These are phyloP conservation scores for Ochromonas danica DNA, from an alignment of 108 stramenopile genomes.

Conservation along the genomic window DNA sequence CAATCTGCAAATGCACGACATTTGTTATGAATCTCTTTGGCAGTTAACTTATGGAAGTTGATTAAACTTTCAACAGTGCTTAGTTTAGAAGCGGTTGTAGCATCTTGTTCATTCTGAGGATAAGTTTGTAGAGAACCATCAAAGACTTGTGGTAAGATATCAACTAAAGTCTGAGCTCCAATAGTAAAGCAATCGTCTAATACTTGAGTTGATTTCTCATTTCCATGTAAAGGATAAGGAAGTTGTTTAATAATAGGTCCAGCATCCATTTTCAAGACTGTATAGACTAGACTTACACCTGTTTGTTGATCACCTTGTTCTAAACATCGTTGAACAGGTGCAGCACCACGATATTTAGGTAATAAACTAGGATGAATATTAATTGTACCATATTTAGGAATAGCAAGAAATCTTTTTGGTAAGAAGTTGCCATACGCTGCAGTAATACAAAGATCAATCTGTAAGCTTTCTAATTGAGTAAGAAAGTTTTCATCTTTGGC, in stretches of 20 bases:
- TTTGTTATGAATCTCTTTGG: slow-evolving; percentile 75
- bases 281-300: slow-evolving; percentile 87
- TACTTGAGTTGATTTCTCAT: slow-evolving; percentile 78
- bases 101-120: slow-evolving; percentile 76
- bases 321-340: slow-evolving; percentile 87
- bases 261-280: slow-evolving; percentile 93
- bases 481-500: slow-evolving; percentile 81
- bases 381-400: slow-evolving; percentile 69
- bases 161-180: slow-evolving; percentile 74
- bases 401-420: slow-evolving; percentile 35
- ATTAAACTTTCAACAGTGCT: slow-evolving; percentile 50
- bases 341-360: slow-evolving; percentile 88
- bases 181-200: slow-evolving; percentile 79
- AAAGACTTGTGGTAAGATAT: slow-evolving; percentile 69
- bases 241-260: slow-evolving; percentile 83
- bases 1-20: slow-evolving; percentile 85
- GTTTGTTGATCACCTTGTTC: slow-evolving; percentile 74
- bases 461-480: slow-evolving; percentile 56
- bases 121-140: slow-evolving; percentile 19
- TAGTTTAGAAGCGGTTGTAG: slow-evolving; percentile 78
- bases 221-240: slow-evolving; percentile 60
- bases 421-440: slow-evolving; percentile 95
- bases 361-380: slow-evolving; percentile 95
- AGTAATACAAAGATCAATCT: slow-evolving; percentile 92
- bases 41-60: slow-evolving; percentile 60